Conservation (phyloP, 1,284 basidiomycete species). For the Sporisorium exsertum region DNA sequence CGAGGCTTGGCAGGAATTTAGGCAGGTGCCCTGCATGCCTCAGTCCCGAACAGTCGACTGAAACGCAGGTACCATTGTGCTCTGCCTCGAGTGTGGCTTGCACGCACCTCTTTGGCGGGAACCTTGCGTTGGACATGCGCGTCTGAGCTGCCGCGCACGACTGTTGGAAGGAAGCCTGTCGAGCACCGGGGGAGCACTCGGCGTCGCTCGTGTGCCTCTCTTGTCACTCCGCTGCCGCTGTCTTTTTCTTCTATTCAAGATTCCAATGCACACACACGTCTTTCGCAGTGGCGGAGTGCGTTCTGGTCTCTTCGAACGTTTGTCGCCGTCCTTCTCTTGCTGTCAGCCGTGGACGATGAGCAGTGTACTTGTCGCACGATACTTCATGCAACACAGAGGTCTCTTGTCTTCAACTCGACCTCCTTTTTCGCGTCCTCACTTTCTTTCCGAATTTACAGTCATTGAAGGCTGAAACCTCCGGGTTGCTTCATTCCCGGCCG, state of each 20-base stretch:
- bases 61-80: conserved; percentile 6
- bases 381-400: too few relatives aligned
- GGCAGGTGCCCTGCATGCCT: conserved; percentile 5
- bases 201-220: too few relatives aligned
- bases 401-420: not conserved
- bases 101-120: not conserved
- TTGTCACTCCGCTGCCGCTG: too few relatives aligned
- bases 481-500: too few relatives aligned
- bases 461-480: too few relatives aligned
- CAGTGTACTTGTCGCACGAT: not conserved
- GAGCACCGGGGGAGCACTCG: too few relatives aligned
- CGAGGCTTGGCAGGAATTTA: conserved; percentile 26
- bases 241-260: too few relatives aligned
- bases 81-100: not conserved
- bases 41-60: not conserved
- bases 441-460: not conserved
- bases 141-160: too few relatives aligned
- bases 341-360: not conserved
- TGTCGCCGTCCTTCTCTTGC: not conserved
- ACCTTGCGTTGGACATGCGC: not conserved
- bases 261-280: too few relatives aligned
- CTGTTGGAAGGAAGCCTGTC: too few relatives aligned
- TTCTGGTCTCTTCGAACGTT: not conserved
- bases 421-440: not conserved
- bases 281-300: not conserved